A percentile compares a stretch with the other conserved stretches of the same genome.
These are phyloP conservation scores for Lathyrus aphaca DNA, from an alignment of 306 rosid species.

Conservation along the genomic window DNA sequence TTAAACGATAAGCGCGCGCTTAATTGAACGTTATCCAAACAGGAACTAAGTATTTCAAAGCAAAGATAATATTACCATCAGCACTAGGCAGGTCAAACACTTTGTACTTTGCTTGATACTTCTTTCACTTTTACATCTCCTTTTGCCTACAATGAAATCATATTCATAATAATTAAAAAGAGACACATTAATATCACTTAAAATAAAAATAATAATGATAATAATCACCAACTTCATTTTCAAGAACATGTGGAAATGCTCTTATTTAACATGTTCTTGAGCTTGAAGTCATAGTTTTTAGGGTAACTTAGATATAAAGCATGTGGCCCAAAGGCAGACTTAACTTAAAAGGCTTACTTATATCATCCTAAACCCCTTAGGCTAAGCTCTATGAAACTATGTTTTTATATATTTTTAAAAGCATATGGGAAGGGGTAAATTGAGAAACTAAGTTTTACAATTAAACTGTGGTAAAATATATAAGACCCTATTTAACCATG, in stretches of 20 bases:
- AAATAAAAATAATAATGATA: no score
- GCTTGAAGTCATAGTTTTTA: constrained; percentile 12
- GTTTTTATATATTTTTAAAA: no score
- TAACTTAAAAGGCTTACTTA: constrained; percentile 17
- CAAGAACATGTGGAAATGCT: constrained; percentile 14
- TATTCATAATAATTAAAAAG: not conserved
- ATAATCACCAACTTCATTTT: not conserved
- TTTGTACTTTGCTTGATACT: constrained; percentile 76
- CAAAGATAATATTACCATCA: constrained; percentile 41
- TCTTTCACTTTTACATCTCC: constrained; percentile 72
- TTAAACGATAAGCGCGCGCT: no score
- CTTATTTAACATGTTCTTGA: not conserved
- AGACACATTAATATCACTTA: not conserved
- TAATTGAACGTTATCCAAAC: no score
- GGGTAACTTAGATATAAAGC: constrained; percentile 28
- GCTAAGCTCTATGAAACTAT: not conserved
- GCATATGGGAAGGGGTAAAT: no score
- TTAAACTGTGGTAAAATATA: no score
- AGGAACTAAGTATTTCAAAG: constrained; percentile 6
- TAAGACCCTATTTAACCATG: no score
- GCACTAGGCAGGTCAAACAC: constrained; percentile 53
- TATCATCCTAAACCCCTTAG: constrained; percentile 8
- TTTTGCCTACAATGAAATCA: constrained; percentile 61
- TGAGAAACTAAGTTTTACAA: no score
- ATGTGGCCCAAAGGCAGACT: constrained; percentile 8